Percentiles rank a stretch among this genome's conserved stretches.
Evolutionary conservation across 257 asterid species (phyloP).

Genomic region (Gentiana macrophylla): DNA sequence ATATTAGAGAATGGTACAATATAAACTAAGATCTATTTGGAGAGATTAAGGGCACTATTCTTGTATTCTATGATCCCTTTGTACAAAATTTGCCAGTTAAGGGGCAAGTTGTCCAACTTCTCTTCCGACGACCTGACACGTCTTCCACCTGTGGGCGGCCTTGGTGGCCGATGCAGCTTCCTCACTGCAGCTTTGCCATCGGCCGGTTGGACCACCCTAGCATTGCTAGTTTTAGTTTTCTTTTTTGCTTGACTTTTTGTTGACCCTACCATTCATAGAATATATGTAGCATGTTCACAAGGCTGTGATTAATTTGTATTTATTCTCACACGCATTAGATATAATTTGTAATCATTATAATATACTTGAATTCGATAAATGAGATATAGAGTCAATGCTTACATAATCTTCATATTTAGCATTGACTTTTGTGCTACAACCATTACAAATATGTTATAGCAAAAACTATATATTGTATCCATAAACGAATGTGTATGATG

Average conservation of each 20-base stretch:
- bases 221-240: slow-evolving; percentile 45
- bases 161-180: slow-evolving; percentile 4
- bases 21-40: background rate
- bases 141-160: background rate
- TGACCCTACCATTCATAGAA: slow-evolving; percentile 13
- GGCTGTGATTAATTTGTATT: too few species aligned
- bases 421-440: too few species aligned
- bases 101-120: slow-evolving; percentile 46
- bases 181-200: background rate
- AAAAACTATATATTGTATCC: too few species aligned
- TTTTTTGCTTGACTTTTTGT: slow-evolving; percentile 22
- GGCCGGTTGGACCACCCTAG: slow-evolving; percentile 7
- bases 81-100: slow-evolving; percentile 65
- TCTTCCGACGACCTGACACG: slow-evolving; percentile 15
- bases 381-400: too few species aligned
- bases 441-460: too few species aligned
- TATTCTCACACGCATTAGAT: too few species aligned
- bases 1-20: background rate
- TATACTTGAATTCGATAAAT: too few species aligned
- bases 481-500: too few species aligned
- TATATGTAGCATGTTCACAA: too few species aligned
- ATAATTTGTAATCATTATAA: too few species aligned
- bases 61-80: slow-evolving; percentile 50
- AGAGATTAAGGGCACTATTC: slow-evolving; percentile 23
- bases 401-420: too few species aligned